Percentiles rank a stretch among this genome's conserved stretches.
phyloP scores from a whole-genome alignment of 2,329 filamentous ascomycete genomes.

The Alternaria triticimaculans region DNA sequence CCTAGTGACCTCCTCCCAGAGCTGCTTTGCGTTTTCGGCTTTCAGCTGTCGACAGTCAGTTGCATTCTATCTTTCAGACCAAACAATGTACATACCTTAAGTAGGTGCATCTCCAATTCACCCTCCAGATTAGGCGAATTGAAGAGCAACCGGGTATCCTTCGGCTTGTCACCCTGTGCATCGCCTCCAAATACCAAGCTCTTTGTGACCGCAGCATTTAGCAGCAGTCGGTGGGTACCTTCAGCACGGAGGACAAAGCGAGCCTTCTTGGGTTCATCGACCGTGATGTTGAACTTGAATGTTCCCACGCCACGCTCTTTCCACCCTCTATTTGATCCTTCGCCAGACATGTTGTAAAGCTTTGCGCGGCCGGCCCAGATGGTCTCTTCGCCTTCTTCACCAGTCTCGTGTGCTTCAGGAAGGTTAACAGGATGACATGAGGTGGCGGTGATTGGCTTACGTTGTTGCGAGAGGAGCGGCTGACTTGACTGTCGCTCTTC shows the following conservation, averaged over 20 bases:
- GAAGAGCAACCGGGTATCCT: constrained; percentile 73
- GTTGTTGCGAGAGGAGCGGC: constrained; percentile 65
- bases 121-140: constrained; percentile 61
- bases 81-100: constrained; percentile 58
- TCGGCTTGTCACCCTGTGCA: constrained; percentile 65
- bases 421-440: constrained; percentile 19
- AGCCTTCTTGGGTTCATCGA: constrained; percentile 55
- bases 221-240: constrained; percentile 81
- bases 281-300: constrained; percentile 74
- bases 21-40: constrained; percentile 29
- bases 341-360: constrained; percentile 76
- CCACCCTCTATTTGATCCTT: constrained; percentile 68
- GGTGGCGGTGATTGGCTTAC: constrained; percentile 56
- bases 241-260: constrained; percentile 92
- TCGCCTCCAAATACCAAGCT: constrained; percentile 81
- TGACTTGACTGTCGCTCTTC: constrained; percentile 36
- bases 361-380: constrained; percentile 80
- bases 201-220: constrained; percentile 83
- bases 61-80: background rate
- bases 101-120: constrained; percentile 60
- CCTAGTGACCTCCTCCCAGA: constrained; percentile 33
- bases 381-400: constrained; percentile 82
- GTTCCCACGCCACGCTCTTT: constrained; percentile 87
- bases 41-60: constrained; percentile 26
- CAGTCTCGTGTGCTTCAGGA: constrained; percentile 72